Percentiles rank a stretch among this genome's conserved stretches.
Conservation (phyloP, 768 basidiomycete genomes). For the Podaxis carcinomalis region DNA sequence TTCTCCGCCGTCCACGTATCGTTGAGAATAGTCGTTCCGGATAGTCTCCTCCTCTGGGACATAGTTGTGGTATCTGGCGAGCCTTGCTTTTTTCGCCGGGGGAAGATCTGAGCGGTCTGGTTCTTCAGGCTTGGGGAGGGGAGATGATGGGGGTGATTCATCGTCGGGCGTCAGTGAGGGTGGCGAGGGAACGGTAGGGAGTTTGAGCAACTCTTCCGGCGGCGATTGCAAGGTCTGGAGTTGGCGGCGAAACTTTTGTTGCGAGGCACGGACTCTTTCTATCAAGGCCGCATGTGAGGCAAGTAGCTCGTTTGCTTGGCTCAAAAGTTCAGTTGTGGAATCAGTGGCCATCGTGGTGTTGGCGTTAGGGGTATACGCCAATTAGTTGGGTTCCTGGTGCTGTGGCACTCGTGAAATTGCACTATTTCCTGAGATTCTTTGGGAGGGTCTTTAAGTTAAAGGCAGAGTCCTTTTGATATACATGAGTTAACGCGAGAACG, state of each 20-base stretch:
- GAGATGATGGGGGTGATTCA: constrained; percentile 44
- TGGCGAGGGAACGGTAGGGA: constrained; percentile 57
- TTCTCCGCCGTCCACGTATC: constrained; percentile 87
- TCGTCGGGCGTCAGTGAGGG: constrained; percentile 47
- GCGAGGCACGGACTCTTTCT: constrained; percentile 47
- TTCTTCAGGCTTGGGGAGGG: constrained; percentile 32
- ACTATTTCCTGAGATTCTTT: background rate
- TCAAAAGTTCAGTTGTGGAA: constrained; percentile 46
- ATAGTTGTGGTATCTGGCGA: constrained; percentile 73
- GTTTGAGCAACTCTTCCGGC: constrained; percentile 47
- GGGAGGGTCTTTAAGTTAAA: background rate
- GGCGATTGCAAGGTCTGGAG: constrained; percentile 53
- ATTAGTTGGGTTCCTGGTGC: background rate
- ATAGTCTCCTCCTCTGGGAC: constrained; percentile 95
- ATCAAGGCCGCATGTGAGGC: constrained; percentile 58
- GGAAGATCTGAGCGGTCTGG: constrained; percentile 26
- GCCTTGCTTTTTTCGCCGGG: constrained; percentile 70
- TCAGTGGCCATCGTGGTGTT: constrained; percentile 8
- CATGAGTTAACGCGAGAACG: background rate
- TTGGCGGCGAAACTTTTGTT: constrained; percentile 52
- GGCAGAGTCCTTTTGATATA: background rate
- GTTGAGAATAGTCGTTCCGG: constrained; percentile 89
- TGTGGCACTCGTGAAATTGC: background rate
- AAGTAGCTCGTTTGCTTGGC: constrained; percentile 63
- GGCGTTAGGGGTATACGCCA: background rate